Evolutionary conservation across 257 asterid genomes (phyloP).

Genomic region (Solanum tarijense): DNA sequence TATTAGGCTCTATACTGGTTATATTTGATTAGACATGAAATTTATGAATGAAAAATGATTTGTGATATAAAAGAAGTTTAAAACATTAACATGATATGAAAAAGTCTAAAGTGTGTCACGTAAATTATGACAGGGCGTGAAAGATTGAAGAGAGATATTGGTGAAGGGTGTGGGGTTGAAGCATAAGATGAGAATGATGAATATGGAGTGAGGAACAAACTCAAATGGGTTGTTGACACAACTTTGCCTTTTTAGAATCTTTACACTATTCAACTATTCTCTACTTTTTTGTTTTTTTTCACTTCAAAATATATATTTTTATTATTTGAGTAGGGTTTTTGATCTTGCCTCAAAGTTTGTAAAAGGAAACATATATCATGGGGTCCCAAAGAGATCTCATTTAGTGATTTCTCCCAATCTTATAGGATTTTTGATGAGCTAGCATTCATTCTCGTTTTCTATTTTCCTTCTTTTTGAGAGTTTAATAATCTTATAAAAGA

Average conservation of each 20-base stretch:
- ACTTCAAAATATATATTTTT: background rate
- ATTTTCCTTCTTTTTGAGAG: background rate
- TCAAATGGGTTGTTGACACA: conserved; percentile 38
- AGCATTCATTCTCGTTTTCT: conserved; percentile 3
- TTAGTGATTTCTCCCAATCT: background rate
- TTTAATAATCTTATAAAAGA: background rate
- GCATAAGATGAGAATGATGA: conserved; percentile 31
- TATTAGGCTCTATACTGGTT: background rate
- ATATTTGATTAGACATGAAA: background rate
- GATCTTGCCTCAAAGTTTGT: conserved; percentile 47
- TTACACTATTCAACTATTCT: background rate
- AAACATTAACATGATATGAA: background rate
- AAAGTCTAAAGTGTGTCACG: too few species aligned
- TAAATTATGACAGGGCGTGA: too few species aligned
- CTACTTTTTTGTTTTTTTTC: background rate
- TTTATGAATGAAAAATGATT: background rate
- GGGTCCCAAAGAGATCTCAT: conserved; percentile 2
- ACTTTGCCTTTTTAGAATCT: background rate
- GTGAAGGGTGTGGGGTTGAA: conserved; percentile 19
- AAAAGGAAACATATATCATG: conserved; percentile 4
- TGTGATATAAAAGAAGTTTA: background rate
- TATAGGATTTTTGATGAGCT: background rate
- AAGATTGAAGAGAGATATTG: background rate
- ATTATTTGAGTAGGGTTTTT: conserved; percentile 7
- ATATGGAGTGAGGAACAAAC: conserved; percentile 23